Percentiles rank a stretch among this genome's conserved stretches.
Conservation (phyloP, 2,329 filamentous ascomycete species). For the Plectosphaerella sp. region DNA sequence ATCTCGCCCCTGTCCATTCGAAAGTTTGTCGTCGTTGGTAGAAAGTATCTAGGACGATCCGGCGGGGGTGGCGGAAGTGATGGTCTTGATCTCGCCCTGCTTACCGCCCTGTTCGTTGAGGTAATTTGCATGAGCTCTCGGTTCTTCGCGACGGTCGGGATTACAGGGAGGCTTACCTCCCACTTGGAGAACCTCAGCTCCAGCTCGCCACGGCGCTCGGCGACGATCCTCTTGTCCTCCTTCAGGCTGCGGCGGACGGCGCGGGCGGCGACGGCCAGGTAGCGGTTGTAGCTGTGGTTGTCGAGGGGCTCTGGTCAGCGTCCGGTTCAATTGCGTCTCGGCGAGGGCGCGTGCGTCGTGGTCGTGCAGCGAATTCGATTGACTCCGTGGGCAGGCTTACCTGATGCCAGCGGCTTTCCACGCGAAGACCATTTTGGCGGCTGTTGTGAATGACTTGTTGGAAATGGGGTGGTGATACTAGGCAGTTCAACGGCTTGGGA, state of each 20-base stretch:
- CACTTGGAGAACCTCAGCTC: constrained; percentile 92
- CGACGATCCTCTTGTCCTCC: constrained; percentile 82
- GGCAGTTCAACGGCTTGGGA: constrained; percentile 17
- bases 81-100: constrained; percentile 78
- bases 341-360: not conserved
- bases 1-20: not conserved
- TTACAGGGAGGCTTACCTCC: constrained; percentile 64
- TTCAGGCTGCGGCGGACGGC: constrained; percentile 95
- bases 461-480: constrained; percentile 27
- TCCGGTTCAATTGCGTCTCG: not conserved
- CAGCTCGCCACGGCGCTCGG: constrained; percentile 85
- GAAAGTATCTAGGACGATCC: constrained; percentile 4
- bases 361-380: not conserved
- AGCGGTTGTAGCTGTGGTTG: constrained; percentile 90
- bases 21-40: not conserved
- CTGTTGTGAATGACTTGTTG: constrained; percentile 23
- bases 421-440: constrained; percentile 84
- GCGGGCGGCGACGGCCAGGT: constrained; percentile 91
- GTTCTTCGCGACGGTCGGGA: not conserved
- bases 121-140: constrained; percentile 18
- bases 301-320: constrained; percentile 22
- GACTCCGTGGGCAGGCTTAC: constrained; percentile 53
- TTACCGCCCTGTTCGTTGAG: constrained; percentile 74
- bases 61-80: constrained; percentile 53
- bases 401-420: constrained; percentile 98